These are phyloP conservation scores for Penicillium concentricum DNA, from an alignment of 2,329 filamentous ascomycete species.

Conservation along the genomic window DNA sequence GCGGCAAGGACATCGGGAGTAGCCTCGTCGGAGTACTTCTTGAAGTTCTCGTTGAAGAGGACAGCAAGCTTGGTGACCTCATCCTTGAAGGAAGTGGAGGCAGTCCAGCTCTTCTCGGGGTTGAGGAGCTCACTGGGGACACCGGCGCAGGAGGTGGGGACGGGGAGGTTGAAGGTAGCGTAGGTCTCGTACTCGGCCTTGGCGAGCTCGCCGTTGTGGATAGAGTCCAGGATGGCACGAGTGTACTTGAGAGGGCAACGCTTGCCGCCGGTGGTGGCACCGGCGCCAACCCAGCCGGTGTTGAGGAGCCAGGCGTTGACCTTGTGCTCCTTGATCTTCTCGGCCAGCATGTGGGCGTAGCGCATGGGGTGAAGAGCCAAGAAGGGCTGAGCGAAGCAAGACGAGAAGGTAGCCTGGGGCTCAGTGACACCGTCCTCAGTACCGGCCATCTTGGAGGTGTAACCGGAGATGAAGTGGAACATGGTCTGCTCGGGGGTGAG, in stretches of 20 bases:
- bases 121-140: slow-evolving; percentile 93
- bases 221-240: slow-evolving; percentile 94
- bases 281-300: slow-evolving; percentile 95
- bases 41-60: slow-evolving; percentile 96
- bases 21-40: slow-evolving; percentile 86
- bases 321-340: slow-evolving; percentile 95
- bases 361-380: slow-evolving; percentile 98
- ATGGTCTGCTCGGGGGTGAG: slow-evolving; percentile 92
- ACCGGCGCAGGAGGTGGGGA: slow-evolving; percentile 86
- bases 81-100: slow-evolving; percentile 73
- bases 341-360: slow-evolving; percentile 96
- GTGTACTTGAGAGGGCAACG: slow-evolving; percentile 98
- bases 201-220: slow-evolving; percentile 94
- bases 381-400: slow-evolving; percentile 99
- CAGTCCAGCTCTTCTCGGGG: slow-evolving; percentile 89
- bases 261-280: slow-evolving; percentile 87
- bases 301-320: slow-evolving; percentile 98
- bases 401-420: slow-evolving; percentile 97
- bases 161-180: slow-evolving; percentile 91
- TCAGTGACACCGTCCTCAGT: slow-evolving; percentile 97
- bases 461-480: slow-evolving; percentile 99
- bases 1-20: slow-evolving; percentile 71
- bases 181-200: slow-evolving; percentile 93
- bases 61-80: slow-evolving; percentile 88
- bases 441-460: slow-evolving; percentile 99